phyloP scores from a whole-genome alignment of 257 asterid genomes.

The Rhazya stricta region DNA sequence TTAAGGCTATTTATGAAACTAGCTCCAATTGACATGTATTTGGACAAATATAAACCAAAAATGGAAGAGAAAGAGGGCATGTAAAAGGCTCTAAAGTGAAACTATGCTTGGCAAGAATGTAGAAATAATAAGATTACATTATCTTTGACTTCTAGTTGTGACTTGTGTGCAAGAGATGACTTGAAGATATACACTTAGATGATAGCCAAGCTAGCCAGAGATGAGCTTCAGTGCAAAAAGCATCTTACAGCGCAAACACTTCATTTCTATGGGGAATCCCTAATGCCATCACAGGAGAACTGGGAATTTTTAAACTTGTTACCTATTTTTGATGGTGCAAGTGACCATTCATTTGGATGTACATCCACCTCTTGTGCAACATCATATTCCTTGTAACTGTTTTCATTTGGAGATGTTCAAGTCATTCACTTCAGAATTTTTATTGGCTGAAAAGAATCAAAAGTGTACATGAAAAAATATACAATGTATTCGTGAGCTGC shows the following conservation, averaged over 20 bases:
- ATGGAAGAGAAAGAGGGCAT: neutral
- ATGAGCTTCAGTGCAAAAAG: neutral
- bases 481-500: neutral
- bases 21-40: neutral
- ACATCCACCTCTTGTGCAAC: neutral
- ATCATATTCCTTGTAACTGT: neutral
- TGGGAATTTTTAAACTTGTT: neutral
- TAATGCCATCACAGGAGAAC: neutral
- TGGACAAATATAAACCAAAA: neutral
- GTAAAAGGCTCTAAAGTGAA: neutral
- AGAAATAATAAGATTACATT: neutral
- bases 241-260: neutral
- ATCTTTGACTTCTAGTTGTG: neutral
- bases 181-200: neutral
- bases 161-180: neutral
- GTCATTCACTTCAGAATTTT: conserved; percentile 4
- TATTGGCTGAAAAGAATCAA: neutral
- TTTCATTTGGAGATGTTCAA: neutral
- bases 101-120: neutral
- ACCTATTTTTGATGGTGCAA: neutral
- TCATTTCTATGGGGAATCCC: neutral
- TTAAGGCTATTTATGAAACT: neutral
- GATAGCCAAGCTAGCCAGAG: neutral
- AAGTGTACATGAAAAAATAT: neutral
- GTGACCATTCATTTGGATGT: neutral